Conservation (phyloP, 2,329 filamentous ascomycete species). For the Sporothrix brunneoviolacea region DNA sequence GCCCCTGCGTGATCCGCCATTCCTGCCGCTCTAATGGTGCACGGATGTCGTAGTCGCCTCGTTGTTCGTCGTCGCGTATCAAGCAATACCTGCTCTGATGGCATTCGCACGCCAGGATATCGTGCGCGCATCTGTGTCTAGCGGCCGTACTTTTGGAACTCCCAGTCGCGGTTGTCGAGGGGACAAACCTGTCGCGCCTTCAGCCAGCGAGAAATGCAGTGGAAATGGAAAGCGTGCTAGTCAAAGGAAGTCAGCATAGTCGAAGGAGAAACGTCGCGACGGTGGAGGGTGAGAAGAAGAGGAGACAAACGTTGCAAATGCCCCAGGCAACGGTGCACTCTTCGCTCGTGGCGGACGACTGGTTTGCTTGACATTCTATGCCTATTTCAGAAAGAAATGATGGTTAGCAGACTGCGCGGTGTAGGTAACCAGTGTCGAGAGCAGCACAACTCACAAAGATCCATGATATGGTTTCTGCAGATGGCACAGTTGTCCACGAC, state of each 20-base stretch:
- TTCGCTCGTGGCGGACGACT: constrained; percentile 92
- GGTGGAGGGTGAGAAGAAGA: constrained; percentile 19
- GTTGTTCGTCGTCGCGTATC: too few relatives aligned
- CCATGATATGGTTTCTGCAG: constrained; percentile 99
- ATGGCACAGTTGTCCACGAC: constrained; percentile 99
- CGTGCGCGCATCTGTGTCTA: too few relatives aligned
- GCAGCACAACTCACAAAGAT: constrained; percentile 62
- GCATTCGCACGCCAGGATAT: too few relatives aligned
- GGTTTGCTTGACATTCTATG: constrained; percentile 98
- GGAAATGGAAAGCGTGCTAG: constrained; percentile 98
- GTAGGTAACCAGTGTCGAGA: neutral
- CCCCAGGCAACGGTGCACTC: constrained; percentile 99
- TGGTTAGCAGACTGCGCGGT: neutral
- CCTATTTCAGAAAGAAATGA: constrained; percentile 40
- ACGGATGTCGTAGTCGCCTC: neutral
- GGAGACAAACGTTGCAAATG: constrained; percentile 86
- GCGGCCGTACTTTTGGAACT: constrained; percentile 96
- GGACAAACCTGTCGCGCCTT: constrained; percentile 99
- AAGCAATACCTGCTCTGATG: too few relatives aligned
- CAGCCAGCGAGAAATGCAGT: constrained; percentile 98
- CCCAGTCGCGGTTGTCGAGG: constrained; percentile 96
- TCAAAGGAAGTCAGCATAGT: neutral
- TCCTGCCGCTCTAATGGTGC: too few relatives aligned
- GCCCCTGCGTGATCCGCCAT: too few relatives aligned
- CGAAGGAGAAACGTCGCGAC: neutral